phyloP scores from a whole-genome alignment of 1,284 basidiomycete genomes.

The Porogramme epimiltina region DNA sequence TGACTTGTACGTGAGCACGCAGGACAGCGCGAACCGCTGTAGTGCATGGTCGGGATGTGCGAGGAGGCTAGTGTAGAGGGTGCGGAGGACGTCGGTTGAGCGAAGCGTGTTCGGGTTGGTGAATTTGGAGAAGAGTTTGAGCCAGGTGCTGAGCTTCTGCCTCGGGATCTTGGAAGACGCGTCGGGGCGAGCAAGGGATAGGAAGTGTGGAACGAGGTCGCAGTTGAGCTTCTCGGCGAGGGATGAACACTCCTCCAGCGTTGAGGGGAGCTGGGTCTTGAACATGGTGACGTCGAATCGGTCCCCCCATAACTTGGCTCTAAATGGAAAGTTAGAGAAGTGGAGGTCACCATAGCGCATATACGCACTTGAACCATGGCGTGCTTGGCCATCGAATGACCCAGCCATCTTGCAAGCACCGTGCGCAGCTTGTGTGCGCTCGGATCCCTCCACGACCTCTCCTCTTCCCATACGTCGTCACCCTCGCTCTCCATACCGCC shows the following conservation, averaged over 20 bases:
- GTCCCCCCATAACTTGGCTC: slow-evolving; percentile 60
- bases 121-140: slow-evolving; percentile 89
- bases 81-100: slow-evolving; percentile 67
- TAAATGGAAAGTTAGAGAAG: slow-evolving; percentile 32
- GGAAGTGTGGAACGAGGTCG: slow-evolving; percentile 78
- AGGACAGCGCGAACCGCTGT: slow-evolving; percentile 79
- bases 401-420: slow-evolving; percentile 47
- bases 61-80: slow-evolving; percentile 75
- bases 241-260: slow-evolving; percentile 65
- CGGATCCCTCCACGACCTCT: slow-evolving; percentile 74
- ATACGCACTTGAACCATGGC: slow-evolving; percentile 39
- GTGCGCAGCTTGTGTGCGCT: slow-evolving; percentile 62
- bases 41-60: slow-evolving; percentile 85
- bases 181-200: slow-evolving; percentile 53
- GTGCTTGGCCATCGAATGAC: slow-evolving; percentile 28
- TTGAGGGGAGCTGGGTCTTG: slow-evolving; percentile 76
- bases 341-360: not conserved
- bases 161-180: slow-evolving; percentile 47
- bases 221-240: slow-evolving; percentile 87
- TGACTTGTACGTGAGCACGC: slow-evolving; percentile 85
- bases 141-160: slow-evolving; percentile 72
- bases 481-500: slow-evolving; percentile 26
- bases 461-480: slow-evolving; percentile 61
- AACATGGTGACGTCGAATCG: slow-evolving; percentile 78
- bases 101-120: slow-evolving; percentile 87